These are phyloP conservation scores for Lasiodiplodia gonubiensis DNA, from an alignment of 2,329 filamentous ascomycete species.

Conservation along the genomic window DNA sequence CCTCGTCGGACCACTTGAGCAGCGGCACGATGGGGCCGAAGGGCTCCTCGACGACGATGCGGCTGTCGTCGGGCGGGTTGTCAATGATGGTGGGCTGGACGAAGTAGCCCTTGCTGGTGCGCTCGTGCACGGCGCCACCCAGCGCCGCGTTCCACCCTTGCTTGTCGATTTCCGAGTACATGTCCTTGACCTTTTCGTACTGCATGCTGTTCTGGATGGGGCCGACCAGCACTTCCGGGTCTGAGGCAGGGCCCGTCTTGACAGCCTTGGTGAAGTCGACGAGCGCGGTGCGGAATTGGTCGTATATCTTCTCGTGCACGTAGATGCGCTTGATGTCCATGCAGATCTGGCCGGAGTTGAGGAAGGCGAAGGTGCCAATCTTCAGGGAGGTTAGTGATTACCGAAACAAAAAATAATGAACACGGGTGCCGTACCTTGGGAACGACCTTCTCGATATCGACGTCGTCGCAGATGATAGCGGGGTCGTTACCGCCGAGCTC, in stretches of 20 bases:
- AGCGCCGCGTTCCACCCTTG: conserved; percentile 60
- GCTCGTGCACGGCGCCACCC: conserved; percentile 51
- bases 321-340: conserved; percentile 59
- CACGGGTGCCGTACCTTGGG: conserved; percentile 34
- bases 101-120: conserved; percentile 57
- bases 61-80: conserved; percentile 61
- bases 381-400: conserved; percentile 31
- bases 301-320: conserved; percentile 65
- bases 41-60: conserved; percentile 64
- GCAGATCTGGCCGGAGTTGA: conserved; percentile 62
- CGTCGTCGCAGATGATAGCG: conserved; percentile 62
- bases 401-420: too few species aligned
- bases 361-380: conserved; percentile 57
- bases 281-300: conserved; percentile 58
- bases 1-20: conserved; percentile 64
- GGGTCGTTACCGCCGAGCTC: conserved; percentile 69
- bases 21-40: conserved; percentile 69
- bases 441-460: conserved; percentile 50
- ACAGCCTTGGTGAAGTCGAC: conserved; percentile 53
- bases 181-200: conserved; percentile 63
- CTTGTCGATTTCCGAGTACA: conserved; percentile 61
- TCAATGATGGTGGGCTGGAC: conserved; percentile 65
- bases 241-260: conserved; percentile 45
- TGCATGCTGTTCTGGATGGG: conserved; percentile 71
- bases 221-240: conserved; percentile 58